phyloP scores from a whole-genome alignment of 495 filamentous ascomycete species.

The Neurospora africana region DNA sequence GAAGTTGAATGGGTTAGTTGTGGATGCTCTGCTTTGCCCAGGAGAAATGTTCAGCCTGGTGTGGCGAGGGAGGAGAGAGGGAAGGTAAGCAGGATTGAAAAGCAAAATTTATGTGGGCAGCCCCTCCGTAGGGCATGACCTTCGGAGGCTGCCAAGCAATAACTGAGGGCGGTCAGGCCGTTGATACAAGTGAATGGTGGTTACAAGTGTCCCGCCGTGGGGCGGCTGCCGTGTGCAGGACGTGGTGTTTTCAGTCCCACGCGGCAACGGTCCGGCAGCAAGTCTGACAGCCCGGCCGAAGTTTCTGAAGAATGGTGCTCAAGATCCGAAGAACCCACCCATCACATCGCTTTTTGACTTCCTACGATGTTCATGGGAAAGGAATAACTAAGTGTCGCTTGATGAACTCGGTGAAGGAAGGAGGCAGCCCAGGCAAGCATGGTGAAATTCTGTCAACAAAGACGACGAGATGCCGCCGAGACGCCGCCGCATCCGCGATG shows the following conservation, averaged over 20 bases:
- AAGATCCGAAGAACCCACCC: accelerated
- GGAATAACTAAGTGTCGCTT: too few species aligned
- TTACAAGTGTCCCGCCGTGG: not conserved
- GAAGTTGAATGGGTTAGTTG: too few species aligned
- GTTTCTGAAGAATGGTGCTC: not conserved
- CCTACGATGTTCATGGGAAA: too few species aligned
- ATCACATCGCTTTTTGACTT: not conserved
- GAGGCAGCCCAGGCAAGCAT: too few species aligned
- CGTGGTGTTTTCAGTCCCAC: not conserved
- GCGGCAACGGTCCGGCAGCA: not conserved
- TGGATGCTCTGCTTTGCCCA: too few species aligned
- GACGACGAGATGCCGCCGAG: too few species aligned
- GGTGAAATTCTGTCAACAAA: too few species aligned
- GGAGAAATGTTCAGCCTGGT: too few species aligned
- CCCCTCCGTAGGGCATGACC: not conserved
- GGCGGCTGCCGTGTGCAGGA: not conserved
- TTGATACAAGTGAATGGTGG: not conserved
- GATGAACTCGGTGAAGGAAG: too few species aligned
- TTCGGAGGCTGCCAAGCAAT: not conserved
- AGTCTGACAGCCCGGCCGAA: not conserved
- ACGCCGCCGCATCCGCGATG: too few species aligned
- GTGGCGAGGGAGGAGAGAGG: not conserved
- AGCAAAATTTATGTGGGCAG: not conserved
- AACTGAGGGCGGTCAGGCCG: not conserved
- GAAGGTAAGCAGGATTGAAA: not conserved